These are phyloP conservation scores for Lentinula aciculospora DNA, from an alignment of 768 basidiomycete species.

Conservation along the genomic window DNA sequence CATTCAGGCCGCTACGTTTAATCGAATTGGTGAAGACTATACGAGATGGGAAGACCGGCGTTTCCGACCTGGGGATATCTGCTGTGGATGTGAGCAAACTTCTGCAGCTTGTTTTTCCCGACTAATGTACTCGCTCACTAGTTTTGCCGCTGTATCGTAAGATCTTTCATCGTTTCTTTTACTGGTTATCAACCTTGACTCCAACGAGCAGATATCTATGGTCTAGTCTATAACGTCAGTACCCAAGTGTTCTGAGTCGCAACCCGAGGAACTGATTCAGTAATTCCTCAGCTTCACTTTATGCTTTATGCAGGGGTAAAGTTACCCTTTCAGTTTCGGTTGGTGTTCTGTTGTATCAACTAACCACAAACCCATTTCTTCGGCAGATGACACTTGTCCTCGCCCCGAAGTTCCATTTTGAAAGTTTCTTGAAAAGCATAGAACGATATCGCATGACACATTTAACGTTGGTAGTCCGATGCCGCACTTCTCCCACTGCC, in stretches of 20 bases:
- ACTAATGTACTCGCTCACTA: conserved; percentile 3
- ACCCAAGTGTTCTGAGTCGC: not conserved
- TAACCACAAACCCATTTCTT: not conserved
- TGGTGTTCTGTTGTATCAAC: not conserved
- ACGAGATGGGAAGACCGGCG: conserved; percentile 29
- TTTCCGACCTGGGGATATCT: conserved; percentile 38
- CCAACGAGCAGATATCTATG: conserved; percentile 16
- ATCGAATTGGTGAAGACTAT: conserved; percentile 24
- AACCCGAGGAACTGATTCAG: not conserved
- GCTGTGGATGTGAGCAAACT: conserved; percentile 29
- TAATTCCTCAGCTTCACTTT: conserved; percentile 7
- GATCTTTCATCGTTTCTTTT: not conserved
- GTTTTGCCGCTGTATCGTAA: conserved; percentile 18
- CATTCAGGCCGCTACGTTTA: conserved; percentile 30
- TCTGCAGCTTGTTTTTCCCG: not conserved
- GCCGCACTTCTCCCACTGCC: not conserved
- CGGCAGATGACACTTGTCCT: conserved; percentile 30
- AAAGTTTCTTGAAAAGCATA: conserved; percentile 33
- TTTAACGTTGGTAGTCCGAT: conserved; percentile 14
- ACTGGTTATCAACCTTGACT: not conserved
- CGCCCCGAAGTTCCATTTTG: conserved; percentile 37
- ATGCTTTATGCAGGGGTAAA: conserved; percentile 12
- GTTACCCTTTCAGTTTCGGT: not conserved
- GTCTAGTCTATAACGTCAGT: conserved; percentile 17
- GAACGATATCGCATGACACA: conserved; percentile 32